phyloP scores from a whole-genome alignment of 768 basidiomycete genomes.

The Pisolithus microcarpus region DNA sequence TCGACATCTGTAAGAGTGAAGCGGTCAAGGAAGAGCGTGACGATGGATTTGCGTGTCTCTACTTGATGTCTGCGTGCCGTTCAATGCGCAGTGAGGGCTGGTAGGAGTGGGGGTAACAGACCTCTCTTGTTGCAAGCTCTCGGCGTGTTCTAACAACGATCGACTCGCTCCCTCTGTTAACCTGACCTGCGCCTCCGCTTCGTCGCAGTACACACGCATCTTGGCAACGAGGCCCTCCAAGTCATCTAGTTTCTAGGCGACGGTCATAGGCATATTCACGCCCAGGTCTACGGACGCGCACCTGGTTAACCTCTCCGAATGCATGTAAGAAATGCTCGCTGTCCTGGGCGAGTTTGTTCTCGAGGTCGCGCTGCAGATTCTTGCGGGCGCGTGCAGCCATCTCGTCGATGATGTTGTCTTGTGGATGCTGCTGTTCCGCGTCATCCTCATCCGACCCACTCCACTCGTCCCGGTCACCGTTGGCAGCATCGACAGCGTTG shows the following conservation, averaged over 20 bases:
- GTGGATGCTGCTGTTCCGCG: slow-evolving; percentile 3
- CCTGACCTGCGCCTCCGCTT: slow-evolving; percentile 70
- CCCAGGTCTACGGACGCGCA: slow-evolving; percentile 35
- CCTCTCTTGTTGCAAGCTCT: slow-evolving; percentile 68
- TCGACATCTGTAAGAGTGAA: slow-evolving; percentile 82
- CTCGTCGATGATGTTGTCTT: slow-evolving; percentile 43
- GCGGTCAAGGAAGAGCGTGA: slow-evolving; percentile 69
- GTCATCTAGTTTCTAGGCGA: slow-evolving; percentile 68
- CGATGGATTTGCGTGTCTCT: slow-evolving; percentile 64
- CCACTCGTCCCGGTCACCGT: slow-evolving; percentile 28
- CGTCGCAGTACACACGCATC: slow-evolving; percentile 79
- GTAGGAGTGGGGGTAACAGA: slow-evolving; percentile 22
- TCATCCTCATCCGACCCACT: slow-evolving; percentile 11
- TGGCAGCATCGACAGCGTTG: slow-evolving; percentile 19
- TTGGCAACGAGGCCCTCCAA: slow-evolving; percentile 69
- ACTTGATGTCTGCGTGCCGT: slow-evolving; percentile 49
- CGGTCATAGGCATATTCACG: not conserved
- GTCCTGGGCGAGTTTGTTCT: slow-evolving; percentile 72
- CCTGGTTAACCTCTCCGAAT: slow-evolving; percentile 85
- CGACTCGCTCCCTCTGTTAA: slow-evolving; percentile 73
- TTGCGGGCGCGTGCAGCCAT: slow-evolving; percentile 69
- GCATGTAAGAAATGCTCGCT: slow-evolving; percentile 78
- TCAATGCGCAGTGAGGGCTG: too few species aligned
- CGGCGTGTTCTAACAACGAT: slow-evolving; percentile 75
- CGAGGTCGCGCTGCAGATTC: slow-evolving; percentile 78